phyloP scores from a whole-genome alignment of 2,329 filamentous ascomycete genomes.

The Fusarium tanahbumbuense region DNA sequence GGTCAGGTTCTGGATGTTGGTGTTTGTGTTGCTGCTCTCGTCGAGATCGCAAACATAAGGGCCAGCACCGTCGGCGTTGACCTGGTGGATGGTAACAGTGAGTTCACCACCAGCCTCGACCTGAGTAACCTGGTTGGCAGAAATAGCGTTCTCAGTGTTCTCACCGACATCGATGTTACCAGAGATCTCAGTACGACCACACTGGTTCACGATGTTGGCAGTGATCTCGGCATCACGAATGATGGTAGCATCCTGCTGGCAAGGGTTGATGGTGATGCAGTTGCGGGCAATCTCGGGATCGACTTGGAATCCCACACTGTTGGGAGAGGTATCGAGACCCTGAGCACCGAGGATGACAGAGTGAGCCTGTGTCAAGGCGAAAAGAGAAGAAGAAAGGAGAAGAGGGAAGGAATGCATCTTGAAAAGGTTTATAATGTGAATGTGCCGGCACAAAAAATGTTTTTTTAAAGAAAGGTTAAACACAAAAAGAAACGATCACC shows the following conservation, averaged over 20 bases:
- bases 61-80: constrained; percentile 74
- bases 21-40: constrained; percentile 56
- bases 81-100: constrained; percentile 73
- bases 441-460: constrained; percentile 39
- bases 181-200: constrained; percentile 69
- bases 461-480: not conserved
- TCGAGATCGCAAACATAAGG: constrained; percentile 68
- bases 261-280: constrained; percentile 72
- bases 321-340: constrained; percentile 58
- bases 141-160: constrained; percentile 64
- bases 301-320: constrained; percentile 64
- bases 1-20: constrained; percentile 52
- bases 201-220: constrained; percentile 66
- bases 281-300: constrained; percentile 68
- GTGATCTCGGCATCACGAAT: constrained; percentile 68
- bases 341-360: constrained; percentile 61
- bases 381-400: constrained; percentile 32
- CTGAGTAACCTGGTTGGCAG: constrained; percentile 59
- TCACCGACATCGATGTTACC: constrained; percentile 72
- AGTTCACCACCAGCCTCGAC: constrained; percentile 60
- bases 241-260: constrained; percentile 73
- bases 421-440: constrained; percentile 5
- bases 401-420: constrained; percentile 37
- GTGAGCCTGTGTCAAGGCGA: constrained; percentile 50
- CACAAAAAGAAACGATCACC: constrained; percentile 41